phyloP scores from a whole-genome alignment of 192 early-diverging fungal species.

The Coemansia sp. region DNA sequence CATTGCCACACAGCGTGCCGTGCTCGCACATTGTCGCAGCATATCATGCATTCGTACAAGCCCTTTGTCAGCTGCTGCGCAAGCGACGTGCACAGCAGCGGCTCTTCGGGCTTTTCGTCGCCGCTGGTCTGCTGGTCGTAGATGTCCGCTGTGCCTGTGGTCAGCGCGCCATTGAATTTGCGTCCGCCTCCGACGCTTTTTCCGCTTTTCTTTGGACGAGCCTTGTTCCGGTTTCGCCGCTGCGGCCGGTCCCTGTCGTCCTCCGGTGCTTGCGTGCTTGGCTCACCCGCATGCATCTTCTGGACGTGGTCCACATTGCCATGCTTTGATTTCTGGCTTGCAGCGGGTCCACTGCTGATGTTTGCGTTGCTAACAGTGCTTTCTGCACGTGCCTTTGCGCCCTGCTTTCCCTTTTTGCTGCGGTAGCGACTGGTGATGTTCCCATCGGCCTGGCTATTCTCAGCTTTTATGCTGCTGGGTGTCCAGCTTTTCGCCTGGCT shows the following conservation, averaged over 20 bases:
- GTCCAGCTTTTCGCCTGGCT: too few relatives aligned
- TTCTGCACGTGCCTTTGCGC: slow-evolving; percentile 7
- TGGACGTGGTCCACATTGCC: neutral
- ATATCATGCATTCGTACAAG: slow-evolving; percentile 95
- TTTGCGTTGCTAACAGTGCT: slow-evolving; percentile 8
- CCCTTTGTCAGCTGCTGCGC: slow-evolving; percentile 64
- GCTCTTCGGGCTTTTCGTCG: neutral
- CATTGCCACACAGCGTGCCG: slow-evolving; percentile 83
- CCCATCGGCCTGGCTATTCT: neutral
- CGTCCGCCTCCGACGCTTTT: slow-evolving; percentile 44
- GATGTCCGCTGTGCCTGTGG: slow-evolving; percentile 2
- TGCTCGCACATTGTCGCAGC: slow-evolving; percentile 79
- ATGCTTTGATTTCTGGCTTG: slow-evolving; percentile 4
- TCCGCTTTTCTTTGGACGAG: neutral
- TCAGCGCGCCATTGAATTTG: slow-evolving; percentile 36
- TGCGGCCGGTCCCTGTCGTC: slow-evolving; percentile 5
- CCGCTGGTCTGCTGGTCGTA: slow-evolving; percentile 1
- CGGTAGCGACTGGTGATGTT: neutral
- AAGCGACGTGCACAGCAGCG: slow-evolving; percentile 66
- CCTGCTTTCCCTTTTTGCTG: slow-evolving; percentile 3
- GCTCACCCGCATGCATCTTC: slow-evolving; percentile 2
- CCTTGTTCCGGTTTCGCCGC: slow-evolving; percentile 5
- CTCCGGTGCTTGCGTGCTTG: neutral
- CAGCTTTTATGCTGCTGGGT: neutral
- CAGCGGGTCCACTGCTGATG: slow-evolving; percentile 9